Evolutionary conservation across 768 basidiomycete species (phyloP).

Genomic region (Russula sp.): DNA sequence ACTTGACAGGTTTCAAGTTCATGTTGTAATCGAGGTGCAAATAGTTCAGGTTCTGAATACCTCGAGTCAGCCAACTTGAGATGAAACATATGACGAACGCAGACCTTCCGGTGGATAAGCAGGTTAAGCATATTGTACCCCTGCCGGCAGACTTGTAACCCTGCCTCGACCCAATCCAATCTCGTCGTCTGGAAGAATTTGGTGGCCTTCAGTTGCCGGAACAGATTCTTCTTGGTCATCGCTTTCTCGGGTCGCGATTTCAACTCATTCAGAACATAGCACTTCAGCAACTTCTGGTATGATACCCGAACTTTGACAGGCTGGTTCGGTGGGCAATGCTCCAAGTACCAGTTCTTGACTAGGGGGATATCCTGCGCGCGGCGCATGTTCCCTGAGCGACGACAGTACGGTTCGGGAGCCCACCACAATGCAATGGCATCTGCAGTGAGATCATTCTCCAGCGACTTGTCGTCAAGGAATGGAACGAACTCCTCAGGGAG

Average conservation of each 20-base stretch:
- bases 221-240: conserved; percentile 96
- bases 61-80: conserved; percentile 8
- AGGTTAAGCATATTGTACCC: conserved; percentile 99
- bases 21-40: conserved; percentile 97
- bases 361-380: conserved; percentile 93
- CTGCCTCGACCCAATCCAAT: conserved; percentile 98
- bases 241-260: conserved; percentile 87
- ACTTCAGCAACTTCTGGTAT: conserved; percentile 96
- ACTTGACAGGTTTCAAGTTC: conserved; percentile 96
- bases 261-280: conserved; percentile 92
- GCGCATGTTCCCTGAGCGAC: conserved; percentile 87
- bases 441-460: conserved; percentile 89
- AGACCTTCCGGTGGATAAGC: conserved; percentile 94
- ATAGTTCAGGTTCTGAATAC: conserved; percentile 77
- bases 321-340: conserved; percentile 95
- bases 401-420: conserved; percentile 94
- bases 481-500: conserved; percentile 72
- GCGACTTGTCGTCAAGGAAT: conserved; percentile 70
- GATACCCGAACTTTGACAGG: conserved; percentile 98
- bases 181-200: conserved; percentile 99
- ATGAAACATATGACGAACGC: conserved; percentile 4
- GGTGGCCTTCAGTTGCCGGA: conserved; percentile 94
- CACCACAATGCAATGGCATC: conserved; percentile 98
- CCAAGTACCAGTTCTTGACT: conserved; percentile 98
- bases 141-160: conserved; percentile 95